These are phyloP conservation scores for Tolypocladium guangdongense DNA, from an alignment of 2,329 filamentous ascomycete species.

Conservation along the genomic window DNA sequence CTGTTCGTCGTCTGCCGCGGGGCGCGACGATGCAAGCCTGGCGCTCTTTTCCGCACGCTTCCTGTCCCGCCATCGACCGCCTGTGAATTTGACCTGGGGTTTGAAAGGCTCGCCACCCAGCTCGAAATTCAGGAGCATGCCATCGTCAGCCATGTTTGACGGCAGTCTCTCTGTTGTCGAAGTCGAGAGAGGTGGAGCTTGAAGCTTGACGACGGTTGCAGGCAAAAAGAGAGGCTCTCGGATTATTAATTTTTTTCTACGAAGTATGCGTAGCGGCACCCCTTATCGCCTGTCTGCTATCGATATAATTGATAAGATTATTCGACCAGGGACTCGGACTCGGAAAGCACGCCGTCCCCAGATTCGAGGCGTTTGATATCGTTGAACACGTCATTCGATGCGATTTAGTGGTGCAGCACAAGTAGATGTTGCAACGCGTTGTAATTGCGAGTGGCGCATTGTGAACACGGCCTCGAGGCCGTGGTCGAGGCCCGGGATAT, in stretches of 20 bases:
- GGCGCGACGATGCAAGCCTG: conserved; percentile 13
- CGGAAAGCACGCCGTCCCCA: background rate
- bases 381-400: background rate
- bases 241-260: conserved; percentile 11
- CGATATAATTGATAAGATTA: conserved; percentile 10
- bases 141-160: conserved; percentile 74
- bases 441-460: background rate
- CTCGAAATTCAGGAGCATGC: conserved; percentile 88
- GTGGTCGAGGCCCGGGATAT: background rate
- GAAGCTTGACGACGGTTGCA: background rate
- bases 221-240: conserved; percentile 4
- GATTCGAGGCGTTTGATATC: background rate
- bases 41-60: conserved; percentile 48
- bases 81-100: conserved; percentile 59
- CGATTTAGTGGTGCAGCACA: background rate
- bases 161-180: background rate
- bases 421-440: background rate
- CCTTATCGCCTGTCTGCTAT: conserved; percentile 5
- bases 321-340: background rate
- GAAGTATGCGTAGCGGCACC: background rate
- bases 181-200: conserved; percentile 3
- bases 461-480: background rate
- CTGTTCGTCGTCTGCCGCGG: conserved; percentile 12
- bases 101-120: conserved; percentile 57
- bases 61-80: conserved; percentile 88